These are phyloP conservation scores for Crepidotus variabilis DNA, from an alignment of 768 basidiomycete species.

Conservation along the genomic window DNA sequence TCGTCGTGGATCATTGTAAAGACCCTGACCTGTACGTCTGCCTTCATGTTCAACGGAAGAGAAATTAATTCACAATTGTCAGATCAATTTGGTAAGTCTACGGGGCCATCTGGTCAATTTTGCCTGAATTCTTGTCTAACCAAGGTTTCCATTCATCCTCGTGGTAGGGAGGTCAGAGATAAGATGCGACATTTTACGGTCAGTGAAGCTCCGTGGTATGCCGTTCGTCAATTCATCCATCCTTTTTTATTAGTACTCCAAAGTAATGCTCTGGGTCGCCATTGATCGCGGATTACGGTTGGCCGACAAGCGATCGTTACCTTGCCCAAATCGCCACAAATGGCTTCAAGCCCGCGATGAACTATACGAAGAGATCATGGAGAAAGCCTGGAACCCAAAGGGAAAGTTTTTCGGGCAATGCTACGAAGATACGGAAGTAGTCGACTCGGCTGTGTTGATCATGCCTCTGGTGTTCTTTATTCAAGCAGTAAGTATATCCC, in stretches of 20 bases:
- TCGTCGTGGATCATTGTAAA: constrained; percentile 68
- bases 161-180: constrained; percentile 81
- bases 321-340: constrained; percentile 65
- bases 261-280: constrained; percentile 69
- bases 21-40: constrained; percentile 73
- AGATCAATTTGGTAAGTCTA: constrained; percentile 73
- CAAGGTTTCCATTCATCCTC: constrained; percentile 4
- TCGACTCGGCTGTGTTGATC: constrained; percentile 88
- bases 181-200: constrained; percentile 84
- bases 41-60: constrained; percentile 1
- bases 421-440: constrained; percentile 78
- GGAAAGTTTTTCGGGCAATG: constrained; percentile 77
- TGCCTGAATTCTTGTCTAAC: not conserved
- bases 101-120: not conserved
- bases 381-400: constrained; percentile 78
- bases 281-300: constrained; percentile 89
- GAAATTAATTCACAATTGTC: not conserved
- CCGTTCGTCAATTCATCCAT: not conserved
- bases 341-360: constrained; percentile 79
- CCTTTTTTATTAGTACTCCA: constrained; percentile 57
- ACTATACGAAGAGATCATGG: constrained; percentile 92
- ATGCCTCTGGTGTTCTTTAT: constrained; percentile 95
- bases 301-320: constrained; percentile 92
- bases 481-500: constrained; percentile 52
- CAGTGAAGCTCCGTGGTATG: constrained; percentile 18